Percentiles rank a stretch among this genome's conserved stretches.
Conservation (phyloP, 306 rosid genomes). For the Bauhinia variegata region DNA sequence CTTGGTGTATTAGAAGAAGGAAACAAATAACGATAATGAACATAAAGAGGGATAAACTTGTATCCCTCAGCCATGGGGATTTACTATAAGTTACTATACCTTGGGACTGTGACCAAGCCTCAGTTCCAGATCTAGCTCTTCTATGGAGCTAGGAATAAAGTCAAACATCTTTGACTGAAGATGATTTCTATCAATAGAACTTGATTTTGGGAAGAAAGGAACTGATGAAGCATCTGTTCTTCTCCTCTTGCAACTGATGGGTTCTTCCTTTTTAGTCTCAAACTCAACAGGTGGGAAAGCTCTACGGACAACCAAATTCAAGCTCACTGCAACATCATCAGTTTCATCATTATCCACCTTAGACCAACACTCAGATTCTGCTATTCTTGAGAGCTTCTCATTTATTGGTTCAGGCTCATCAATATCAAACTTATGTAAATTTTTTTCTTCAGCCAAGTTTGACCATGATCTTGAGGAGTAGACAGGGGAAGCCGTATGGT, state of each 20-base stretch:
- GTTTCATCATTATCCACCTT: background rate
- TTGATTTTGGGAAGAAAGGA: conserved; percentile 48
- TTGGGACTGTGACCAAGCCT: conserved; percentile 47
- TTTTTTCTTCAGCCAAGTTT: conserved; percentile 41
- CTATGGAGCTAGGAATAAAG: conserved; percentile 39
- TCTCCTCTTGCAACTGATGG: conserved; percentile 62
- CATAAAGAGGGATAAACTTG: conserved; percentile 24
- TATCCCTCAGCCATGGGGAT: conserved; percentile 34
- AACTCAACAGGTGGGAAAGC: conserved; percentile 24
- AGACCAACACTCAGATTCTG: conserved; percentile 38
- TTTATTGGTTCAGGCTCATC: conserved; percentile 27
- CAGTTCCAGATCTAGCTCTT: conserved; percentile 55
- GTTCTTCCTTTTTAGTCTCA: conserved; percentile 30
- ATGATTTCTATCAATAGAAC: conserved; percentile 25
- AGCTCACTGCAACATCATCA: conserved; percentile 41
- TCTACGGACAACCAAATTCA: conserved; percentile 42
- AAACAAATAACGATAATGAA: conserved; percentile 31
- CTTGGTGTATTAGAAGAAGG: conserved; percentile 35
- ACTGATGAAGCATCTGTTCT: conserved; percentile 48
- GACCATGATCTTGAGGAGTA: conserved; percentile 48
- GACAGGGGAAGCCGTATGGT: conserved; percentile 13
- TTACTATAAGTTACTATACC: conserved; percentile 42
- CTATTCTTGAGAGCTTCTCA: conserved; percentile 45
- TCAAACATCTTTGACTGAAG: conserved; percentile 32
- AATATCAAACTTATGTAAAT: conserved; percentile 6